These are phyloP conservation scores for Lanmaoa pseudosensibilis DNA, from an alignment of 768 basidiomycete species.

Conservation along the genomic window DNA sequence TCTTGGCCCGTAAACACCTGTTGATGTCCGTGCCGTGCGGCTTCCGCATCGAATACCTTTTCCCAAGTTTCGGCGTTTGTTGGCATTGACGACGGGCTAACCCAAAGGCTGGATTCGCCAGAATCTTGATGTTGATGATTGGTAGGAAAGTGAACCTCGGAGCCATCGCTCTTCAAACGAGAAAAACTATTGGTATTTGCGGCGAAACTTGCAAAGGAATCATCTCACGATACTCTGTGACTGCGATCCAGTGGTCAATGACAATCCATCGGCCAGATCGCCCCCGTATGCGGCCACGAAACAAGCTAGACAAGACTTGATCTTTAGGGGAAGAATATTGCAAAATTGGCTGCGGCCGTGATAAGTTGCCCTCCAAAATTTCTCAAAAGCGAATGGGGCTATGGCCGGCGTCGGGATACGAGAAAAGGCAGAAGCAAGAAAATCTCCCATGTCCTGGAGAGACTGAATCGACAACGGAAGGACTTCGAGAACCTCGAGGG, in stretches of 20 bases:
- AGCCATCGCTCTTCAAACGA: conserved; percentile 18
- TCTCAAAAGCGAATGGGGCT: conserved; percentile 53
- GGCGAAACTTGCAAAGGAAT: conserved; percentile 9
- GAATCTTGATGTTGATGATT: conserved; percentile 9
- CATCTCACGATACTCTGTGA: conserved; percentile 33
- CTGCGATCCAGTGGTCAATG: conserved; percentile 39
- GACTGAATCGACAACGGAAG: conserved; percentile 41
- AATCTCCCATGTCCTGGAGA: conserved; percentile 42
- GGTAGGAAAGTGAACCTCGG: not conserved
- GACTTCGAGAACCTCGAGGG: conserved; percentile 40
- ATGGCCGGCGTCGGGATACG: conserved; percentile 46
- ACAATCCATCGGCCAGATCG: conserved; percentile 46
- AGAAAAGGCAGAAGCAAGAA: conserved; percentile 53
- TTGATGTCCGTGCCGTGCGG: not conserved
- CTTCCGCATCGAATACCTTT: not conserved
- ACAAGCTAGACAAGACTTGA: conserved; percentile 46
- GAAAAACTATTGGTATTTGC: conserved; percentile 13
- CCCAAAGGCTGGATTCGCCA: conserved; percentile 19
- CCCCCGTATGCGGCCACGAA: conserved; percentile 49
- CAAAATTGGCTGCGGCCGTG: conserved; percentile 41
- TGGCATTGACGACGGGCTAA: conserved; percentile 9
- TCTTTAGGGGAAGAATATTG: conserved; percentile 39
- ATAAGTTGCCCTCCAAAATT: conserved; percentile 60
- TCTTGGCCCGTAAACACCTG: conserved; percentile 1
- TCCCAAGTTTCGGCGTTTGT: not conserved